Evolutionary conservation across 768 basidiomycete species (phyloP).

Genomic region (Lentinula aciculospora): DNA sequence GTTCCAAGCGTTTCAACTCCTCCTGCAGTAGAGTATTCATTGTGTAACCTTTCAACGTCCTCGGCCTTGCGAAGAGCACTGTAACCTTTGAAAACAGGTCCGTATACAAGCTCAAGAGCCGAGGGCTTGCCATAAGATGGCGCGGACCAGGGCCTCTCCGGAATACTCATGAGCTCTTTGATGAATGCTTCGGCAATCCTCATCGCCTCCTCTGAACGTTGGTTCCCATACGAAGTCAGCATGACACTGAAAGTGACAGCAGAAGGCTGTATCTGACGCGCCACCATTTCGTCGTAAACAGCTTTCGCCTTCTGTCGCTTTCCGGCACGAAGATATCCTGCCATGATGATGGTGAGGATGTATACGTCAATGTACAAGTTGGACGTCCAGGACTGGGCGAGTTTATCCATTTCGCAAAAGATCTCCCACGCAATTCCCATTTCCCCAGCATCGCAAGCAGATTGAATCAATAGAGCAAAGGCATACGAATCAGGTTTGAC

Average conservation of each 20-base stretch:
- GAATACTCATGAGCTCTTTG: conserved; percentile 35
- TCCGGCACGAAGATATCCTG: conserved; percentile 57
- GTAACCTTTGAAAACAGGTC: conserved; percentile 55
- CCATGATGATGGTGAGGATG: conserved; percentile 70
- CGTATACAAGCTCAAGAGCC: conserved; percentile 50
- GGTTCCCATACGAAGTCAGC: conserved; percentile 53
- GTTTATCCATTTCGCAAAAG: conserved; percentile 59
- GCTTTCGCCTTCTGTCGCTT: conserved; percentile 50
- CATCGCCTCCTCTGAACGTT: conserved; percentile 43
- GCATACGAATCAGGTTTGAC: conserved; percentile 57
- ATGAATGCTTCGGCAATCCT: conserved; percentile 64
- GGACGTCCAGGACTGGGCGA: conserved; percentile 28
- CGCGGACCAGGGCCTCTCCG: conserved; percentile 31
- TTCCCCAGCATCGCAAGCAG: conserved; percentile 67
- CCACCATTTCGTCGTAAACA: conserved; percentile 68
- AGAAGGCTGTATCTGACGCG: conserved; percentile 58
- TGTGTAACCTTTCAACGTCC: conserved; percentile 52
- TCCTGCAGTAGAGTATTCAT: conserved; percentile 45
- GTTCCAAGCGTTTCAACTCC: conserved; percentile 54
- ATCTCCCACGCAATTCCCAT: conserved; percentile 64
- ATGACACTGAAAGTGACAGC: conserved; percentile 67
- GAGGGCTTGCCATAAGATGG: conserved; percentile 31
- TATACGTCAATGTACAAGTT: conserved; percentile 46
- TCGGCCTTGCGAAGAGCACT: conserved; percentile 34
- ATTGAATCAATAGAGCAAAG: conserved; percentile 73